phyloP scores from a whole-genome alignment of 306 rosid genomes.

The Notholithocarpus densiflorus region DNA sequence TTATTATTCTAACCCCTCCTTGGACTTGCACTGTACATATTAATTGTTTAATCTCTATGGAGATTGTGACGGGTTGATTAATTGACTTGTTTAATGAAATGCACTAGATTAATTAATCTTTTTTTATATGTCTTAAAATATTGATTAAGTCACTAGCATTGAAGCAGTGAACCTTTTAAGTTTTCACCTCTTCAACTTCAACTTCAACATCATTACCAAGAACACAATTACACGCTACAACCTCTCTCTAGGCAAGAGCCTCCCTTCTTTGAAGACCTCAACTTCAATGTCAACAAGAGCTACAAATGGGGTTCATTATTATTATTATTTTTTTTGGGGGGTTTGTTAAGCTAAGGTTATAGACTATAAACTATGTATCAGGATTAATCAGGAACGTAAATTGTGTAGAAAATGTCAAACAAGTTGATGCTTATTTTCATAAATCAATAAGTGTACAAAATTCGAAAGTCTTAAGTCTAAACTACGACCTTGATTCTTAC shows the following conservation, averaged over 20 bases:
- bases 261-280: slow-evolving; percentile 31
- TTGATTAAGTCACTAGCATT: slow-evolving; percentile 27
- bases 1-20: slow-evolving; percentile 2
- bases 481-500: neutral
- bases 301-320: neutral
- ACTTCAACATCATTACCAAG: slow-evolving; percentile 11
- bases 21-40: slow-evolving; percentile 29
- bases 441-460: too few species aligned
- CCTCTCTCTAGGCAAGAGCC: slow-evolving; percentile 19
- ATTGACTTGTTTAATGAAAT: slow-evolving; percentile 17
- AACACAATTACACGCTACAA: neutral
- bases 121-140: neutral
- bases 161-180: slow-evolving; percentile 25
- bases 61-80: slow-evolving; percentile 14
- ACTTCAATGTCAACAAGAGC: neutral
- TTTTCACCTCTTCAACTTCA: slow-evolving; percentile 9
- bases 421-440: too few species aligned
- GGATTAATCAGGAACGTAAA: too few species aligned
- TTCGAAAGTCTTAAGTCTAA: neutral
- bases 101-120: neutral
- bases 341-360: too few species aligned
- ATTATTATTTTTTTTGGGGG: too few species aligned
- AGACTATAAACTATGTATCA: too few species aligned
- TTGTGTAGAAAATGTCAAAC: too few species aligned
- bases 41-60: slow-evolving; percentile 5